Conservation (phyloP, 2,329 filamentous ascomycete genomes). For the Scedosporium minutisporum region DNA sequence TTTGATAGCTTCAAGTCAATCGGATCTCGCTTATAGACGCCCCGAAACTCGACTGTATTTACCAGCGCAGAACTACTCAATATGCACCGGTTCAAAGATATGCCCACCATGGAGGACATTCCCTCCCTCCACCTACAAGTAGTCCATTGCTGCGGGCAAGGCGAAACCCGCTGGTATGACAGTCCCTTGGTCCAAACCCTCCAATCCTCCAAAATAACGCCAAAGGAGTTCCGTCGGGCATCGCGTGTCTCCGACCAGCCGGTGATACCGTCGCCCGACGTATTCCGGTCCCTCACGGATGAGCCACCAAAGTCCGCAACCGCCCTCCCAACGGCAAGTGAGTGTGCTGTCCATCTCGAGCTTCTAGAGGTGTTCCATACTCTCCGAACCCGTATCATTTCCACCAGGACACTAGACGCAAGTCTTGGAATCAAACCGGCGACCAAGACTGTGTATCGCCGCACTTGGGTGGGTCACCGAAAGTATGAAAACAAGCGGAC, state of each 20-base stretch:
- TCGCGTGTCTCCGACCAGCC: neutral
- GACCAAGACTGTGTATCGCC: conserved; percentile 10
- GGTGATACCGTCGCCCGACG: neutral
- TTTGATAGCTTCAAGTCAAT: too few species aligned
- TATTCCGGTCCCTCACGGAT: neutral
- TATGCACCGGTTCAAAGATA: neutral
- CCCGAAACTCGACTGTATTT: neutral
- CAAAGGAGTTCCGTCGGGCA: neutral
- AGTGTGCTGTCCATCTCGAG: conserved; percentile 49
- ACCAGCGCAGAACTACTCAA: neutral
- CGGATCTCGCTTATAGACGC: too few species aligned
- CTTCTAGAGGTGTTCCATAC: conserved; percentile 47
- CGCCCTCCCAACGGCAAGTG: conserved; percentile 12
- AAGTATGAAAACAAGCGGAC: neutral
- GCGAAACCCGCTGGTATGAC: neutral
- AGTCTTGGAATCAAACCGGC: conserved; percentile 12
- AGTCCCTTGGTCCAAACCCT: neutral
- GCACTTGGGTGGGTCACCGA: neutral
- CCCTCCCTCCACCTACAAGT: neutral
- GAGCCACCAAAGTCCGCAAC: neutral
- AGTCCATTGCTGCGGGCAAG: neutral
- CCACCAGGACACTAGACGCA: conserved; percentile 12
- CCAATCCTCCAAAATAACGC: neutral
- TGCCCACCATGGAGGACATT: neutral
- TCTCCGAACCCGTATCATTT: conserved; percentile 27